Evolutionary conservation across 1,139 yeast species (phyloP).

Genomic region (Magnusiomyces clavatus): DNA sequence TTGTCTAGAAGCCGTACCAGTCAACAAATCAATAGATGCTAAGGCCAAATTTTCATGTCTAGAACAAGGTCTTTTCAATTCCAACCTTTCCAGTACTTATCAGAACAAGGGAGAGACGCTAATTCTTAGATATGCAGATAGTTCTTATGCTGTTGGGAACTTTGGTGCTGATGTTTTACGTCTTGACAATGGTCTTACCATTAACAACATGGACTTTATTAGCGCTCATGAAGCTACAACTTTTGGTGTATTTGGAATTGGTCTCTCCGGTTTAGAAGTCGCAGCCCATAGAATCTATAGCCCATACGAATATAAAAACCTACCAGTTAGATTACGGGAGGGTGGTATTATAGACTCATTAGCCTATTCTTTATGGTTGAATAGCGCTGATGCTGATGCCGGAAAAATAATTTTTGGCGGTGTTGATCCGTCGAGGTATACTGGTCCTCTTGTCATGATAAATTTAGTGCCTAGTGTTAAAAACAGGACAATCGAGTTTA

Average conservation of each 20-base stretch:
- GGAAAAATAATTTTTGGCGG: conserved; percentile 59
- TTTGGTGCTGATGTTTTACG: conserved; percentile 36
- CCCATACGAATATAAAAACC: conserved; percentile 12
- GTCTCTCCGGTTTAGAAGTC: conserved; percentile 13
- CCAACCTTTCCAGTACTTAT: conserved; percentile 16
- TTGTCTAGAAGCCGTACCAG: conserved; percentile 18
- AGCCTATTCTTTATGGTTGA: conserved; percentile 50
- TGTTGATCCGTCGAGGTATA: conserved; percentile 46
- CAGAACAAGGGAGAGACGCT: conserved; percentile 25
- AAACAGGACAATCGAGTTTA: conserved; percentile 11
- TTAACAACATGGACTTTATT: conserved; percentile 11
- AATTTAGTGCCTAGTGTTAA: conserved; percentile 37
- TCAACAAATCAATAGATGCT: conserved; percentile 15
- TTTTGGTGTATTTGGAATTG: conserved; percentile 15
- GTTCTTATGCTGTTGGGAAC: conserved; percentile 49
- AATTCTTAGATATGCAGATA: conserved; percentile 52
- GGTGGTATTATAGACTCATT: conserved; percentile 41
- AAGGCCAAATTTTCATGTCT: conserved; percentile 20
- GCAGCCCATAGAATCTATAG: conserved; percentile 6
- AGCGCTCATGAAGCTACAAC: conserved; percentile 12
- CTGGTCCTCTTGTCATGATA: conserved; percentile 10
- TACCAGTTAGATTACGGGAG: conserved; percentile 9
- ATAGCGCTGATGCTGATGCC: conserved; percentile 32
- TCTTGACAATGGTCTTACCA: conserved; percentile 2
- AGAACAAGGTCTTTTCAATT: conserved; percentile 21